Percentiles rank a stretch among this genome's conserved stretches.
Evolutionary conservation across 2,329 filamentous ascomycete genomes (phyloP).

Genomic region (Epichloe amarillans): DNA sequence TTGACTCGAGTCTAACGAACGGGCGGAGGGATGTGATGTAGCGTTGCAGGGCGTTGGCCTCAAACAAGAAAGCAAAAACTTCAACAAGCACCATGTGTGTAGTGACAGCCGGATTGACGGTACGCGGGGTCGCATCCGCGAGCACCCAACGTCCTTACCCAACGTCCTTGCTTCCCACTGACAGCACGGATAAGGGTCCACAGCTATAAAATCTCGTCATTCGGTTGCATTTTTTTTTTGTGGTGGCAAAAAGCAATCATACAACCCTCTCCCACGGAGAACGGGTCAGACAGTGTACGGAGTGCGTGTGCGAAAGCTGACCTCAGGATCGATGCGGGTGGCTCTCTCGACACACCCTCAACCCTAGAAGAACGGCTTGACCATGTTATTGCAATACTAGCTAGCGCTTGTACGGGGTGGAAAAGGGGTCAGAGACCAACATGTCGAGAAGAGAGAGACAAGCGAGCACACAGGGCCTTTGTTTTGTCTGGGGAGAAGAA

Average conservation of each 20-base stretch:
- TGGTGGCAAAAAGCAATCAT: neutral
- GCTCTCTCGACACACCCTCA: slow-evolving; percentile 1
- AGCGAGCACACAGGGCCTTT: neutral
- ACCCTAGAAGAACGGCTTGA: slow-evolving; percentile 1
- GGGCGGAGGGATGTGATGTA: neutral
- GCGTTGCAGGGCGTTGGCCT: neutral
- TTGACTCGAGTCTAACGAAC: neutral
- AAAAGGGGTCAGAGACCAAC: slow-evolving; percentile 1
- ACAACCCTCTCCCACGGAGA: neutral
- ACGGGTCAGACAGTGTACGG: neutral
- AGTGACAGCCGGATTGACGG: neutral
- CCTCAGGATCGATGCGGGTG: neutral
- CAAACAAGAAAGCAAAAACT: neutral
- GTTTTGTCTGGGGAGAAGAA: slow-evolving; percentile 2
- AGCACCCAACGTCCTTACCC: neutral
- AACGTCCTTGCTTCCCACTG: neutral
- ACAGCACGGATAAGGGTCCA: neutral
- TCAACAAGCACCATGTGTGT: neutral
- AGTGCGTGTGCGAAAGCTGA: neutral
- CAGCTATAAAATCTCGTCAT: neutral
- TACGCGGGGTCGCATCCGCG: neutral
- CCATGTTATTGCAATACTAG: neutral
- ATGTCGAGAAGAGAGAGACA: too few species aligned
- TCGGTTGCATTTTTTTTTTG: neutral
- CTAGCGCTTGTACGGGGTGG: neutral